These are phyloP conservation scores for Aspergillus novofumigatus DNA, from an alignment of 2,329 filamentous ascomycete species.

Conservation along the genomic window DNA sequence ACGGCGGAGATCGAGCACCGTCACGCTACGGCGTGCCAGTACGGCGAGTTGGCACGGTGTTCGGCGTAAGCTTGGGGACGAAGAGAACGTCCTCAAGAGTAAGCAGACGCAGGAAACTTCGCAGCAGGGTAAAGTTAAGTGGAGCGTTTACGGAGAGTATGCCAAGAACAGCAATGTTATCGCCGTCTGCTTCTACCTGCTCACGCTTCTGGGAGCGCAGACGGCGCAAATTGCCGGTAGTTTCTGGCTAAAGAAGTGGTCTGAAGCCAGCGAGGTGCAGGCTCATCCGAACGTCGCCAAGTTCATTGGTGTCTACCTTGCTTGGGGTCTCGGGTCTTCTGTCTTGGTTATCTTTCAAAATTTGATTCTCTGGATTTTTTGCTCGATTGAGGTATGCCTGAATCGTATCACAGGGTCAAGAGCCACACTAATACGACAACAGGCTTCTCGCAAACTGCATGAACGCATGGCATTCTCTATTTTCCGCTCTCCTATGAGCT, in stretches of 20 bases:
- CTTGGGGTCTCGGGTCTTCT: conserved; percentile 83
- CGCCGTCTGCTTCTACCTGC: conserved; percentile 75
- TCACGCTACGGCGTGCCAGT: conserved; percentile 82
- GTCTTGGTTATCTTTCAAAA: conserved; percentile 85
- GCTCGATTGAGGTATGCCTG: conserved; percentile 79
- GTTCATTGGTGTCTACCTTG: conserved; percentile 94
- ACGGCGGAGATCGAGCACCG: conserved; percentile 62
- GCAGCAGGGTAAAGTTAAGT: conserved; percentile 97
- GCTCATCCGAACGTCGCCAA: conserved; percentile 75
- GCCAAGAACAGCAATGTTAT: conserved; percentile 88
- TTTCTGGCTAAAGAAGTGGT: conserved; percentile 92
- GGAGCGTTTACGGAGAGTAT: conserved; percentile 90
- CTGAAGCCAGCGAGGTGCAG: conserved; percentile 67
- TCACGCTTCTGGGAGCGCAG: conserved; percentile 74
- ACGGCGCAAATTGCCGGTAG: conserved; percentile 77
- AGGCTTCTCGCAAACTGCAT: conserved; percentile 92
- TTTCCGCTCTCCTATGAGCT: conserved; percentile 96
- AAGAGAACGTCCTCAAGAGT: conserved; percentile 68
- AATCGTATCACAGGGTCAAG: neutral
- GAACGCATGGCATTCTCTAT: conserved; percentile 97
- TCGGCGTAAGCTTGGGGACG: conserved; percentile 77
- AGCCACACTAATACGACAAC: conserved; percentile 11
- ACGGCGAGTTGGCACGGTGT: conserved; percentile 85
- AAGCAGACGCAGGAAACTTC: conserved; percentile 82
- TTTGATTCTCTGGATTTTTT: conserved; percentile 97